Evolutionary conservation across 345 rosid genomes (phyloP).

Genomic region (Balakata baccata): DNA sequence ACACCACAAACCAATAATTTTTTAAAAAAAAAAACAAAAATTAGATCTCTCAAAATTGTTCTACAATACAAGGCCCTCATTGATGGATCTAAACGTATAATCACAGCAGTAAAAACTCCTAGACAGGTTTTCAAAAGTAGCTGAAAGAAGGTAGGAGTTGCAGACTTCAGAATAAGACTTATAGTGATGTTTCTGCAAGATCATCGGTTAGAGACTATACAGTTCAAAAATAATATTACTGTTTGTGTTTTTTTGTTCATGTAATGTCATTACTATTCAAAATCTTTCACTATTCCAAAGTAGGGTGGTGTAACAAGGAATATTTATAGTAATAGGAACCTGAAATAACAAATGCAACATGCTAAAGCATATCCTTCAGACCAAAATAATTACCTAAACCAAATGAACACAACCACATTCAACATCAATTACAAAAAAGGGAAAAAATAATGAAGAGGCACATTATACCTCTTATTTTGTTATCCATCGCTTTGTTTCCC

Average conservation of each 20-base stretch:
- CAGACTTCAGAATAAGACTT: background rate
- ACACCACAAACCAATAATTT: background rate
- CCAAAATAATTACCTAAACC: constrained; percentile 5
- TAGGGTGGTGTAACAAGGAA: background rate
- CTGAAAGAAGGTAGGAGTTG: background rate
- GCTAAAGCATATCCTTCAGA: background rate
- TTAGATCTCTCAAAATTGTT: background rate
- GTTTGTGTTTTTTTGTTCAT: background rate
- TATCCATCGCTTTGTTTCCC: constrained; percentile 97
- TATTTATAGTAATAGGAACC: background rate
- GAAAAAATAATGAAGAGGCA: constrained; percentile 27
- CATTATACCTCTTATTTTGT: constrained; percentile 80
- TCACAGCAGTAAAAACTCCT: background rate
- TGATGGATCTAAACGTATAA: background rate
- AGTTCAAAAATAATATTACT: background rate
- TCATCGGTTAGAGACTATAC: background rate
- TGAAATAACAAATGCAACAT: background rate
- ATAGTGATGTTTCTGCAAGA: background rate
- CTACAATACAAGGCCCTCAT: background rate
- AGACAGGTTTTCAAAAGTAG: background rate
- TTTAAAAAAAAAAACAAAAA: background rate
- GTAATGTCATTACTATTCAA: background rate
- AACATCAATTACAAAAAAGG: constrained; percentile 29
- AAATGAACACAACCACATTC: constrained; percentile 8
- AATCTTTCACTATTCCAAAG: background rate